Percentiles rank a stretch among this genome's conserved stretches.
Conservation (phyloP, 2,329 filamentous ascomycete genomes). For the Nothopassalora personata region DNA sequence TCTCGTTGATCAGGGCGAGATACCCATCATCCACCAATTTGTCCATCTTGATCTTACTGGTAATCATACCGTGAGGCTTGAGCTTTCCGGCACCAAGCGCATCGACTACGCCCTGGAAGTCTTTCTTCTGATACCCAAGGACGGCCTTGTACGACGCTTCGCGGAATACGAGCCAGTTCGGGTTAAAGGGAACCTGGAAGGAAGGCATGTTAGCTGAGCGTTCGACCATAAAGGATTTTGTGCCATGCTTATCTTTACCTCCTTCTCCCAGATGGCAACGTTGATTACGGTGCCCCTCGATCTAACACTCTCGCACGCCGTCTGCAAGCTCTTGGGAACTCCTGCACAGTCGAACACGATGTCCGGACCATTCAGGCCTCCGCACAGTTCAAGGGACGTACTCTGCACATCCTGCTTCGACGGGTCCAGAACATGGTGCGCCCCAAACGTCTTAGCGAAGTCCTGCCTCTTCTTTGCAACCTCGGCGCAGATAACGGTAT, state of each 20-base stretch:
- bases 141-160: slow-evolving; percentile 51
- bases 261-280: slow-evolving; percentile 59
- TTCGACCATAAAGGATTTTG: not conserved
- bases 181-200: slow-evolving; percentile 42
- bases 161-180: slow-evolving; percentile 50
- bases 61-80: slow-evolving; percentile 56
- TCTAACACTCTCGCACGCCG: slow-evolving; percentile 47
- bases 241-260: slow-evolving; percentile 13
- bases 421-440: slow-evolving; percentile 51
- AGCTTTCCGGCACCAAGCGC: slow-evolving; percentile 34
- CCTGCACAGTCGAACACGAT: slow-evolving; percentile 60
- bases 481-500: slow-evolving; percentile 55
- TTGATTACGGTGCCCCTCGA: slow-evolving; percentile 56
- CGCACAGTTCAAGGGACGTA: slow-evolving; percentile 43
- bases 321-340: slow-evolving; percentile 42
- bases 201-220: not conserved
- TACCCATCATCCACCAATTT: slow-evolving; percentile 55
- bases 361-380: slow-evolving; percentile 48
- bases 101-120: slow-evolving; percentile 54
- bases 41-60: slow-evolving; percentile 51
- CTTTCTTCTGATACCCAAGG: slow-evolving; percentile 47
- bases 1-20: slow-evolving; percentile 52
- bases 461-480: slow-evolving; percentile 47
- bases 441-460: slow-evolving; percentile 52
- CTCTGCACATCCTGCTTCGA: slow-evolving; percentile 46